Base-by-base conservation (phyloP, 1,139 yeast species). In the Pneumocystis jirovecii region DNA sequence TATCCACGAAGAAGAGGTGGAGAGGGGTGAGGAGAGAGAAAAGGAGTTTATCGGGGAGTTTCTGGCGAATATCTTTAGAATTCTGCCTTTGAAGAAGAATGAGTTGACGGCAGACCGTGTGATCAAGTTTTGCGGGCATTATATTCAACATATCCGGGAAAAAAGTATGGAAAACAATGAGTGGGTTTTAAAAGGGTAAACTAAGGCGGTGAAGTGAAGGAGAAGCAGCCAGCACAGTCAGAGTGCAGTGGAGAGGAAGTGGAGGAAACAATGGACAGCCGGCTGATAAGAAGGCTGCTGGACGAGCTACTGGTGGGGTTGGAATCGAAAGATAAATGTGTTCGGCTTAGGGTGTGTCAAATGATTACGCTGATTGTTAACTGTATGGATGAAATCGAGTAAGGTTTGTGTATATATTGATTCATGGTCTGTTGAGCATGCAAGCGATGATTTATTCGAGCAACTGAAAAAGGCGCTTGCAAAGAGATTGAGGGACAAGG, bases 331-430 rank as follows among this genome's bases (percentile, higher is more conserved):
- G 88, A 87, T 72, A 84, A 82, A 72, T 82, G 81, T 68, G 97
- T 93, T 0, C 79, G 98, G 63, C 90, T 82, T 72, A 79, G 97
- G 66, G 86, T 86, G 7, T 85, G 89, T 56, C 96, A 90, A 73
- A 75, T 91, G 42, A 76, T 93, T 64, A 90, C 95, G 0, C 83
- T 83, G 63, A 77, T 88, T 60, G 85, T 91, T 74, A 84, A 85
- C 69, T 84, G 84, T 66, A 80, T 89, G 64, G 86, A 88, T 1
- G 95, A 88, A 70, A 81, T 91, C 44, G 95, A 86, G 70, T 67
- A 66, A 12, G 68, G 44, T 5, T 37, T 29, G 21, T 19, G 8
- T 45, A 3, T 8, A 25, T 2, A 15, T 21, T 17, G 3, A 19
- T 31, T n/a, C 29, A 8, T 15, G 3, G 15, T 42, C 1, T 62